Conservation (phyloP, 208 protist species). For the Wallacemonas rigidus region DNA sequence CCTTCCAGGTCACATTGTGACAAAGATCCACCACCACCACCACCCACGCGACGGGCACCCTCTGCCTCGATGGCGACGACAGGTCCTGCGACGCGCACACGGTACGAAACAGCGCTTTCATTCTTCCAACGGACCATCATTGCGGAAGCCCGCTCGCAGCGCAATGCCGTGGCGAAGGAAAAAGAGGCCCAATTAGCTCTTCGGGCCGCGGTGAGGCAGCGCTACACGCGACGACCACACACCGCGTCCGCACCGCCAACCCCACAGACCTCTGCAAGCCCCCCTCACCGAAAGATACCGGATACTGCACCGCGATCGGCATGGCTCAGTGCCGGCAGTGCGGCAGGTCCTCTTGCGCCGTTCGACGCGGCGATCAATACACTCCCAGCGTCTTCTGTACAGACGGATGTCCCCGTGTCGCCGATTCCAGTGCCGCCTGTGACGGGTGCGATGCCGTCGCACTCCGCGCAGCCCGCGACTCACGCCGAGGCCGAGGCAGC, state of each 20-base stretch:
- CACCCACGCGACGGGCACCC: not conserved
- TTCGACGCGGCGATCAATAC: no score
- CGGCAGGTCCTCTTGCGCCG: not conserved
- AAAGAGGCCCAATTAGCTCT: not conserved
- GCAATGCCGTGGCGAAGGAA: not conserved
- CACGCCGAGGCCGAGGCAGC: not conserved
- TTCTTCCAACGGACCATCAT: constrained; percentile 14
- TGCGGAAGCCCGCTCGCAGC: not conserved
- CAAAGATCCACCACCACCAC: not conserved
- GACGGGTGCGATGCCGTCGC: not conserved
- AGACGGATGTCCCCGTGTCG: no score
- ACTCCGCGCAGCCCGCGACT: not conserved
- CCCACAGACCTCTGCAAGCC: not conserved
- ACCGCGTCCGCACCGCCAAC: not conserved
- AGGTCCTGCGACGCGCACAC: not conserved
- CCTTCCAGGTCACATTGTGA: no score
- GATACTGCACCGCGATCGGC: not conserved
- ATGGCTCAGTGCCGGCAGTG: not conserved
- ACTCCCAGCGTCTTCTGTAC: no score
- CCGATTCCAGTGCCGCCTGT: not conserved
- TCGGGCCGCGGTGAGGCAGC: not conserved
- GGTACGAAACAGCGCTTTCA: constrained; percentile 11
- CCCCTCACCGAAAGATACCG: no score
- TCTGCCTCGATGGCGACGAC: not conserved
- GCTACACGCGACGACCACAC: not conserved